phyloP scores from a whole-genome alignment of 176 grass and related monocot species.

The Aechmea fasciata region DNA sequence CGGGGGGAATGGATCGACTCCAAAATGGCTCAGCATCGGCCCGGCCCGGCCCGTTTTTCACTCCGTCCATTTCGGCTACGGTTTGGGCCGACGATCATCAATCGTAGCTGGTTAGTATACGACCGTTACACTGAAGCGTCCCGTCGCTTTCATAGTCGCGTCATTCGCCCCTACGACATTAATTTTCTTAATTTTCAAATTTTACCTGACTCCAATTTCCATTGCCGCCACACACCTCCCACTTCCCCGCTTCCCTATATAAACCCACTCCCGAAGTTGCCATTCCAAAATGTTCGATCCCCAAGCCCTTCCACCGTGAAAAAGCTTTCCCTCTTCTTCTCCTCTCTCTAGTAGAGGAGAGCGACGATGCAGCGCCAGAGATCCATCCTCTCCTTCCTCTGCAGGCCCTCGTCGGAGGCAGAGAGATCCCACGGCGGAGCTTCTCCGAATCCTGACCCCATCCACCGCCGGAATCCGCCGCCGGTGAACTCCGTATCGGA shows the following conservation, averaged over 20 bases:
- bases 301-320: background rate
- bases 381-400: slow-evolving; percentile 77
- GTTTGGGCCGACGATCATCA: too few species aligned
- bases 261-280: background rate
- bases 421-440: background rate
- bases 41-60: too few species aligned
- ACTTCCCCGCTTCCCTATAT: slow-evolving; percentile 3
- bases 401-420: slow-evolving; percentile 30
- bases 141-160: background rate
- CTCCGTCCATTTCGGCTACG: too few species aligned
- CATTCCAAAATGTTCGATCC: background rate
- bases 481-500: background rate
- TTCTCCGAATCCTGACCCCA: background rate
- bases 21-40: too few species aligned
- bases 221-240: slow-evolving; percentile 17
- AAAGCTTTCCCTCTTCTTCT: background rate
- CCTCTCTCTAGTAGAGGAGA: slow-evolving; percentile 18
- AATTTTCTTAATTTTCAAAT: background rate
- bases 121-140: background rate
- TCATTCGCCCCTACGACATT: background rate
- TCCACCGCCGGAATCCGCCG: background rate
- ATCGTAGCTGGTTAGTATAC: too few species aligned
- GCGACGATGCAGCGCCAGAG: slow-evolving; percentile 41
- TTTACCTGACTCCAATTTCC: background rate
- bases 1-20: too few species aligned